Percentiles rank a stretch among this genome's conserved stretches.
Conservation (phyloP, 1,284 basidiomycete species). For the Irpex sp. region DNA sequence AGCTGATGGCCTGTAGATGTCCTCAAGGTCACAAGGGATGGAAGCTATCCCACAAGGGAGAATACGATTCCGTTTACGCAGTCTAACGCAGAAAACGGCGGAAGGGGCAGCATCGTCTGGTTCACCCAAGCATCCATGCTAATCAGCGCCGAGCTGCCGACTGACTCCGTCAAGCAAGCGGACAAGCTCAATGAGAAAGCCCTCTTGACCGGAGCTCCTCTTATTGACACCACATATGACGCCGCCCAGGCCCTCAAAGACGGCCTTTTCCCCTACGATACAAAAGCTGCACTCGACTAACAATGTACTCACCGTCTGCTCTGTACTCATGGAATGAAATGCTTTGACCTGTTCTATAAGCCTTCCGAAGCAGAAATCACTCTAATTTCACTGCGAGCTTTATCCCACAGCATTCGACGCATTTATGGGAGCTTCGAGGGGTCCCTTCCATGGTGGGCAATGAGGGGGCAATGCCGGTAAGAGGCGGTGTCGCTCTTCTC, state of each 20-base stretch:
- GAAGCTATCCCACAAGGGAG: not conserved
- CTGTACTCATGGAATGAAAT: no score
- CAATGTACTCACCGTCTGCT: no score
- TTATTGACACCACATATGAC: not conserved
- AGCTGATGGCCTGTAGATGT: not conserved
- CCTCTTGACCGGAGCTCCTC: not conserved
- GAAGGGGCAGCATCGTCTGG: conserved; percentile 2
- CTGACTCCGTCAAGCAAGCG: not conserved
- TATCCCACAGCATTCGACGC: no score
- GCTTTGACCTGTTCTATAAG: no score
- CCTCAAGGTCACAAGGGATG: not conserved
- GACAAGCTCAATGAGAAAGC: not conserved
- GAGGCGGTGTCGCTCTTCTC: no score
- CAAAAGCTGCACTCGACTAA: no score
- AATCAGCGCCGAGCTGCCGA: not conserved
- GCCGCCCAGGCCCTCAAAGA: not conserved
- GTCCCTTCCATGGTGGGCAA: no score
- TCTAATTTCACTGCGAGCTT: no score
- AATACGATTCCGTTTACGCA: not conserved
- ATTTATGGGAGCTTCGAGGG: no score
- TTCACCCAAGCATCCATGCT: conserved; percentile 7
- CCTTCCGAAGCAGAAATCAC: no score
- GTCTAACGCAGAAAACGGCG: not conserved
- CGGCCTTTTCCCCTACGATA: not conserved
- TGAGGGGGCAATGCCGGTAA: no score